A percentile compares a stretch with the other conserved stretches of the same genome.
Conservation (phyloP, 2,329 filamentous ascomycete species). For the Colletotrichum melonis region DNA sequence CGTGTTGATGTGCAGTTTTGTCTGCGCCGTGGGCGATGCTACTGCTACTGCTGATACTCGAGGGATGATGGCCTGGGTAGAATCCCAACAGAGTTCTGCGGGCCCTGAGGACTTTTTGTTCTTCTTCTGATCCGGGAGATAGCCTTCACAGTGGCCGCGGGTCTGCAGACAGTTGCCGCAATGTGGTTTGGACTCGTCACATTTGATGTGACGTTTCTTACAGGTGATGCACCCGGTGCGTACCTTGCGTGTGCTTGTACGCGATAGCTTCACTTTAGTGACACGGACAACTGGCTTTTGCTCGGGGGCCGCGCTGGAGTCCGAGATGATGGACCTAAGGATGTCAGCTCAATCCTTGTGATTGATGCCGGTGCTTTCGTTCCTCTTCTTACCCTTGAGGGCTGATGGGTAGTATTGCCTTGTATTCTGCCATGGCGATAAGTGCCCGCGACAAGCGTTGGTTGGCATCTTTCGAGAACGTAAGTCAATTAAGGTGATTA, state of each 20-base stretch:
- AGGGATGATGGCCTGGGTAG: slow-evolving; percentile 20
- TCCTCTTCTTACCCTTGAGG: neutral
- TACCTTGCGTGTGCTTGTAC: slow-evolving; percentile 35
- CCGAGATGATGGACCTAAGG: neutral
- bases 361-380: neutral
- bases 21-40: slow-evolving; percentile 24
- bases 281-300: neutral
- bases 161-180: slow-evolving; percentile 35
- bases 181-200: slow-evolving; percentile 37
- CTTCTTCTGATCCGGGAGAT: slow-evolving; percentile 25
- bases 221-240: slow-evolving; percentile 37
- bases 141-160: slow-evolving; percentile 36
- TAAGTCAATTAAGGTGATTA: too few relatives aligned
- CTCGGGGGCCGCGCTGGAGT: neutral
- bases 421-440: neutral
- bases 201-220: slow-evolving; percentile 37
- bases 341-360: neutral
- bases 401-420: neutral
- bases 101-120: slow-evolving; percentile 22
- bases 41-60: neutral
- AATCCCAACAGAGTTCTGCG: slow-evolving; percentile 41
- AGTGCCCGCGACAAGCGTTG: neutral
- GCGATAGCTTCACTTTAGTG: slow-evolving; percentile 28
- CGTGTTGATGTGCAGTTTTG: slow-evolving; percentile 31
- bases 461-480: neutral